Evolutionary conservation across 495 filamentous ascomycete genomes (phyloP), one percentile per base, ranked within the genome.

Genomic region (Aspergillus saccharolyticus): DNA sequence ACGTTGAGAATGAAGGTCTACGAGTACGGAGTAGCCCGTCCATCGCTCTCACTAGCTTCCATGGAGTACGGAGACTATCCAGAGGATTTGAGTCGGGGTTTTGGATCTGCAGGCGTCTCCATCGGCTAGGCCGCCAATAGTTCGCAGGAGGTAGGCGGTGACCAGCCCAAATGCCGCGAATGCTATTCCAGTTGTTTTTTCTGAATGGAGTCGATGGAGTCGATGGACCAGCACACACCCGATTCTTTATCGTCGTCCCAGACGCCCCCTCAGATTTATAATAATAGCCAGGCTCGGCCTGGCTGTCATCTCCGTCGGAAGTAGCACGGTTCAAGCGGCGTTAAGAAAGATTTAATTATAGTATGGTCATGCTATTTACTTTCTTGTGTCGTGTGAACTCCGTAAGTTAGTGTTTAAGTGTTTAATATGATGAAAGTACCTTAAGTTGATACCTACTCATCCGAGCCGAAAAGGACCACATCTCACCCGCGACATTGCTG

Each of bases 271-370:
- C 22, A 39, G 33, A 50, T 50, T 50, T 28, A 50, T 50, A 50
- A 50, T 50, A 18, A 30, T 2, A 19, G 30, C 47, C 22, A 50
- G 47, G 22, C 47, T 50, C 47, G 47, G 18, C 47, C 47, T 17
- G 18, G 22, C 28, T 30, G 16, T 30, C 28, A 28, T 7, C 16
- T 49, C 20, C 47, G 17, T 50, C 47, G 47, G 47, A 50, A 30
- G 17, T 21, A 49, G 47, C 47, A 50, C 47, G 47, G 47, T 30
- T 25, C 47, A 50, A 16, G 47, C n/a, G 5, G 9, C 14, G 25
- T 39, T 49, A 24, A n/a, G 24, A 28, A n/a, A n/a, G n/a, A n/a
- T n/a, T 28, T 50, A 50, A 50, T 50, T 50, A 50, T 50, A 50
- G 22, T 16, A 12, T 17, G 20, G 15, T 5, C n/a, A n/a, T n/a